phyloP scores from a whole-genome alignment of 495 filamentous ascomycete genomes.

The Pyrenula aspistea region DNA sequence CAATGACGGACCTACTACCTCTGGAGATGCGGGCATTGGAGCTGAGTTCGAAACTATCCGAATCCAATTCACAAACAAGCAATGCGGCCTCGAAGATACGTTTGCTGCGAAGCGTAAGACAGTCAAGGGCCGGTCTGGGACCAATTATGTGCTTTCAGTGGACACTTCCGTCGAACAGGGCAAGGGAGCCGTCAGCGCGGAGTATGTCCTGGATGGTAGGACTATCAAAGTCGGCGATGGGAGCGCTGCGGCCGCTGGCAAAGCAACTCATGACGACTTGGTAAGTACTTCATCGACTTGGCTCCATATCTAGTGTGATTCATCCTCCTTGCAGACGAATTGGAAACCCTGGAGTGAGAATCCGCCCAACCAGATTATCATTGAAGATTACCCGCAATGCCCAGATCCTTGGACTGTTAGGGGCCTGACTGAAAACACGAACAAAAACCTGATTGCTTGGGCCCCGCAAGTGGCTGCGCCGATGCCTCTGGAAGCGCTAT shows the following conservation, averaged over 20 bases:
- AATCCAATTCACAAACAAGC: slow-evolving; percentile 4
- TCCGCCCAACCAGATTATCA: slow-evolving; percentile 2
- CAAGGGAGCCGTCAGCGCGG: slow-evolving; percentile 2
- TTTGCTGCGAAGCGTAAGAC: slow-evolving; percentile 4
- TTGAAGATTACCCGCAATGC: slow-evolving; percentile 3
- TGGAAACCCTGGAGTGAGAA: slow-evolving; percentile 6
- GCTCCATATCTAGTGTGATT: background rate
- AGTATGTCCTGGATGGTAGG: slow-evolving; percentile 10
- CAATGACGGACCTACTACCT: slow-evolving; percentile 3
- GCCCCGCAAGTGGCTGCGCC: slow-evolving; percentile 8
- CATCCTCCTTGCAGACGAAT: slow-evolving; percentile 2
- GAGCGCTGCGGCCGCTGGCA: slow-evolving; percentile 2
- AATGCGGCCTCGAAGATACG: slow-evolving; percentile 5
- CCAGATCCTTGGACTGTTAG: slow-evolving; percentile 6
- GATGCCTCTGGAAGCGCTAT: slow-evolving; percentile 10
- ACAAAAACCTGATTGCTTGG: slow-evolving; percentile 2
- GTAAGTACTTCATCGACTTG: slow-evolving; percentile 7
- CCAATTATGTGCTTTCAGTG: slow-evolving; percentile 7
- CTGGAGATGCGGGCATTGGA: slow-evolving; percentile 6
- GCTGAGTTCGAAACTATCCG: slow-evolving; percentile 5
- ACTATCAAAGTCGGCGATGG: slow-evolving; percentile 8
- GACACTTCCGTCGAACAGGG: slow-evolving; percentile 1
- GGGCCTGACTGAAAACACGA: background rate
- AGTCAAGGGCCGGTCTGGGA: slow-evolving; percentile 1
- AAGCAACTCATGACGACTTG: slow-evolving; percentile 6